phyloP scores from a whole-genome alignment of 2,329 filamentous ascomycete species.

The Sclerotinia minor region DNA sequence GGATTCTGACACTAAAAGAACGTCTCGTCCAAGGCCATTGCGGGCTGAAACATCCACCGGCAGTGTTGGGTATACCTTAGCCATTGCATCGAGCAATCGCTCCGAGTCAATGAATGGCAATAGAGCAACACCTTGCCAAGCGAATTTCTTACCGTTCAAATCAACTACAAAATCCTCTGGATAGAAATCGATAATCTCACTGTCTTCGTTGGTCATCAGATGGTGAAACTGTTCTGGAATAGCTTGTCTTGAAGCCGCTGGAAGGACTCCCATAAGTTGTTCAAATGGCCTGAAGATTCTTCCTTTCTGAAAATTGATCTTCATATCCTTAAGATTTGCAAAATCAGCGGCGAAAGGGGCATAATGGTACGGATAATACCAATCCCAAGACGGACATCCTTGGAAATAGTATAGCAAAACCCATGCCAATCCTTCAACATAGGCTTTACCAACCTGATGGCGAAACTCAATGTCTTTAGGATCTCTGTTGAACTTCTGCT shows the following conservation, averaged over 20 bases:
- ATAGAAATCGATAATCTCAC: conserved; percentile 96
- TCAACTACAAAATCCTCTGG: conserved; percentile 92
- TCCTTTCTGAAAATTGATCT: conserved; percentile 80
- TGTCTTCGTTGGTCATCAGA: conserved; percentile 85
- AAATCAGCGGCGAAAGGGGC: conserved; percentile 97
- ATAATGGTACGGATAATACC: conserved; percentile 99
- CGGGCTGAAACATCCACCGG: conserved; percentile 74
- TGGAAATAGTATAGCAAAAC: conserved; percentile 97
- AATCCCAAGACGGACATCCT: conserved; percentile 97
- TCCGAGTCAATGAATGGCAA: conserved; percentile 96
- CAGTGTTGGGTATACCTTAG: conserved; percentile 76
- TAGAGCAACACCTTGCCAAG: conserved; percentile 93
- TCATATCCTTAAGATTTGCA: conserved; percentile 74
- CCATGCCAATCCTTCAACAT: conserved; percentile 94
- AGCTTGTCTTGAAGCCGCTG: conserved; percentile 87
- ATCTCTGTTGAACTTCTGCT: conserved; percentile 89
- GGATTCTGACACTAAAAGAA: conserved; percentile 78
- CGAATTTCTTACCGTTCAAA: conserved; percentile 96
- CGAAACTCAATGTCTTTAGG: conserved; percentile 82
- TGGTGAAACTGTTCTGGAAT: conserved; percentile 85
- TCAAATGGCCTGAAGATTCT: conserved; percentile 89
- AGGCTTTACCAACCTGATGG: conserved; percentile 83
- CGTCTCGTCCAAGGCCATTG: conserved; percentile 78
- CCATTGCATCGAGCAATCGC: conserved; percentile 78
- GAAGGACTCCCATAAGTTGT: conserved; percentile 96